Evolutionary conservation across 163 green algal species (phyloP), one percentile per base, ranked within the genome.

Genomic region (Prototheca stagnorum): DNA sequence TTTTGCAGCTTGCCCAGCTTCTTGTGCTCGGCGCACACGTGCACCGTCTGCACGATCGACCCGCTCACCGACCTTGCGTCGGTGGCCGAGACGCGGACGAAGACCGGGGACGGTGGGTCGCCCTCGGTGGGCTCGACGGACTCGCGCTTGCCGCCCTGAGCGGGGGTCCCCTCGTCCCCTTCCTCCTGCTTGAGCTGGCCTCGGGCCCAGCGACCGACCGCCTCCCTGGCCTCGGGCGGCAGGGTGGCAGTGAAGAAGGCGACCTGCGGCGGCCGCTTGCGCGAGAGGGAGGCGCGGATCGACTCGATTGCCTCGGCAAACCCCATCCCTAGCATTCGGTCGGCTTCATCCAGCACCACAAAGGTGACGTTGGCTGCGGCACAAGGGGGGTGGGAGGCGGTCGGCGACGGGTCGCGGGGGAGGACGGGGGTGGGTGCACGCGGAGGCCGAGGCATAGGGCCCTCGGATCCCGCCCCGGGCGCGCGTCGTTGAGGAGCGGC

Each of bases 21-120:
- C 68, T 93, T 93, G 65, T 92, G 84, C 64, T 93, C 85, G 0
- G 85, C 85, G 54, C 85, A 95, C 33, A 95, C 85, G n/a, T 95
- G 84, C 39, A 93, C 78, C 44, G 83, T 68, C 61, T 83, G 64
- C 17, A n/a, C n/a, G n/a, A n/a, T n/a, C n/a, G n/a, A n/a, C n/a
- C n/a, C n/a, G n/a, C n/a, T 53, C 16, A 21, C 27, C 25, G 37
- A 39, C 27, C 1, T 39, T 53, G 42, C 69, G 80, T 75, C 2
- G n/a, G 69, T 76, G 24, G 86, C 59, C 29, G 59, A 79, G 16
- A 31, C 47, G 61, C 71, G 82, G 64, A 89, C 81, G 56, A 56
- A 65, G 22, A 63, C 54, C 11, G 54, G 66, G 3, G 48, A 57
- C 5, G 44, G 11, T 17, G 49, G 44, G 3, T 70, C 59, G 17